Percentiles rank a stretch among this genome's conserved stretches.
Conservation (phyloP, 2,329 filamentous ascomycete species). For the Raffaelea arxii region DNA sequence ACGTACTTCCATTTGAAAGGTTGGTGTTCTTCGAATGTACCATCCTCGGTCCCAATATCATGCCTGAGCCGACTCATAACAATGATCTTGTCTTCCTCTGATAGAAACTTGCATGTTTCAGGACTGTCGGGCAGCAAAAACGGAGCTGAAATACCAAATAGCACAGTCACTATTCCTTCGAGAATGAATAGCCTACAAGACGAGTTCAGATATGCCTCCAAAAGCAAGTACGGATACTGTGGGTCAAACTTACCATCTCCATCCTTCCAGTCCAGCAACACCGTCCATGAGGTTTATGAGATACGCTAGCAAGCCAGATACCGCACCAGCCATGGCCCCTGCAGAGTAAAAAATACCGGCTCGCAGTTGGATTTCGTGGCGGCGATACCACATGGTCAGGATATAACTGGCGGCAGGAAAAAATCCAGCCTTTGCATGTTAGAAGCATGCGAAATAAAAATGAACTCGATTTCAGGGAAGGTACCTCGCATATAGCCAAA, state of each 20-base stretch:
- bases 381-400: constrained; percentile 1
- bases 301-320: constrained; percentile 2
- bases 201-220: too few species aligned
- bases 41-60: constrained; percentile 8
- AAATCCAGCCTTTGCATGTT: too few species aligned
- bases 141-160: constrained; percentile 12
- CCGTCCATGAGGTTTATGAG: constrained; percentile 17
- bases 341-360: constrained; percentile 1
- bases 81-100: constrained; percentile 21
- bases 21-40: constrained; percentile 6
- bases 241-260: too few species aligned
- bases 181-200: constrained; percentile 54
- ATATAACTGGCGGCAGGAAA: constrained; percentile 41
- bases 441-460: too few species aligned
- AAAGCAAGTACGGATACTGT: too few species aligned
- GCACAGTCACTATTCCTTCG: constrained; percentile 14
- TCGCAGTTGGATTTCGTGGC: constrained; percentile 2
- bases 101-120: constrained; percentile 23
- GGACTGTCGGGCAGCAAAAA: constrained; percentile 21
- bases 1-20: constrained; percentile 6
- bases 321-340: background rate
- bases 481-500: constrained; percentile 54
- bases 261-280: constrained; percentile 37
- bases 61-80: constrained; percentile 22
- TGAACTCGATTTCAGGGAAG: too few species aligned